A percentile compares a stretch with the other conserved stretches of the same genome.
phyloP scores from a whole-genome alignment of 805 yeast species.

The Wickerhamiella kurtzmanii region DNA sequence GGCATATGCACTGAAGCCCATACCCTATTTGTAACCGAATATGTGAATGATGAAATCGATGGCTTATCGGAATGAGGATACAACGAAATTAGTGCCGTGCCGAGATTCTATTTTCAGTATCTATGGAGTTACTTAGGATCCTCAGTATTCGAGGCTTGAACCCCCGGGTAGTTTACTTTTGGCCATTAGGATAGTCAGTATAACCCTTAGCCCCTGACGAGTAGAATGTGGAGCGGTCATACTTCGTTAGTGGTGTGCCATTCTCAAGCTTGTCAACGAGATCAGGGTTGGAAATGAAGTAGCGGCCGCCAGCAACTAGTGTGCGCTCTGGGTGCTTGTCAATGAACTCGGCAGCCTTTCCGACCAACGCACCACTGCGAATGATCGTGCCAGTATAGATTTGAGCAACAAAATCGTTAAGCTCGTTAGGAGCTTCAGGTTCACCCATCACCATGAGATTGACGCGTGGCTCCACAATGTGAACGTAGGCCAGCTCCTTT shows the following conservation, averaged over 20 bases:
- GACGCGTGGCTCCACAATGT: slow-evolving; percentile 36
- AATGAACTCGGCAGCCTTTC: slow-evolving; percentile 2
- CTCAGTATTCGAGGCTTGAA: too few relatives aligned
- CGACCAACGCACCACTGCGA: slow-evolving; percentile 15
- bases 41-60: too few relatives aligned
- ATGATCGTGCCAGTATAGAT: slow-evolving; percentile 18
- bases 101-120: too few relatives aligned
- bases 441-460: slow-evolving; percentile 6
- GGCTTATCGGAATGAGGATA: too few relatives aligned
- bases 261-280: slow-evolving; percentile 33
- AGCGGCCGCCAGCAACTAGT: slow-evolving; percentile 35
- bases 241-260: slow-evolving; percentile 30
- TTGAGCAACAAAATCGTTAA: slow-evolving; percentile 14
- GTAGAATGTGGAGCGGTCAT: slow-evolving; percentile 40
- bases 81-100: too few relatives aligned
- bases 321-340: slow-evolving; percentile 21
- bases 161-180: not conserved
- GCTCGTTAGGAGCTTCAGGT: slow-evolving; percentile 12
- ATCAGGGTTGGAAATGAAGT: slow-evolving; percentile 44
- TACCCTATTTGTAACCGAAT: too few relatives aligned
- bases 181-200: slow-evolving; percentile 30
- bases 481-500: slow-evolving; percentile 31
- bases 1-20: too few relatives aligned
- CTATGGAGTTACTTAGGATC: too few relatives aligned
- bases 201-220: slow-evolving; percentile 30